Percentiles rank a stretch among this genome's conserved stretches.
These are phyloP conservation scores for Akanthomyces muscarius DNA, from an alignment of 2,329 filamentous ascomycete species.

Conservation along the genomic window DNA sequence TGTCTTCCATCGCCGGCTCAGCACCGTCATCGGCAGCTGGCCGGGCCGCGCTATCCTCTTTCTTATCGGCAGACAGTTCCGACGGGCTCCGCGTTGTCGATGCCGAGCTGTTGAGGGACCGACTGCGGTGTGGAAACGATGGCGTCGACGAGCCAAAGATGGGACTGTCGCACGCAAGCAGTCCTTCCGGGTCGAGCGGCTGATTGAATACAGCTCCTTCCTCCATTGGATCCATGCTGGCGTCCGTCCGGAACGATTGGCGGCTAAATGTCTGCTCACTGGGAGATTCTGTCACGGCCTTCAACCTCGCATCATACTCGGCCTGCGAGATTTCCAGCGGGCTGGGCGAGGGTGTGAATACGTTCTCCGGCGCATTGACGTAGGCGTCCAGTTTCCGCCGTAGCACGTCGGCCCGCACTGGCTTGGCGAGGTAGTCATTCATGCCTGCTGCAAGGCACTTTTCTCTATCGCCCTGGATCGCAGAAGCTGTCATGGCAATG, in stretches of 20 bases:
- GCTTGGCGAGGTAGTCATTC: constrained; percentile 96
- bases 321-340: constrained; percentile 19
- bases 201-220: constrained; percentile 32
- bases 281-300: background rate
- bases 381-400: constrained; percentile 73
- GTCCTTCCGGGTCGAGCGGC: constrained; percentile 25
- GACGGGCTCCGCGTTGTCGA: constrained; percentile 1
- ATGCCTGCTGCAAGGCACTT: constrained; percentile 95
- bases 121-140: constrained; percentile 4
- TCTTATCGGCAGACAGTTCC: background rate
- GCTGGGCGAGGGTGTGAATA: constrained; percentile 23
- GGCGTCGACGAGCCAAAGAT: constrained; percentile 8
- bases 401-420: constrained; percentile 82
- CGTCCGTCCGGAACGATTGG: constrained; percentile 18
- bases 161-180: constrained; percentile 12
- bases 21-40: background rate
- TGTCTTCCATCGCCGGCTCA: background rate
- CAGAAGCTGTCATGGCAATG: constrained; percentile 94
- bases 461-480: constrained; percentile 90
- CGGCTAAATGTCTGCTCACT: constrained; percentile 14
- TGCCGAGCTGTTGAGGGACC: background rate
- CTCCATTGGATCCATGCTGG: constrained; percentile 28
- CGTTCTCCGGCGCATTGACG: constrained; percentile 36
- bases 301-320: constrained; percentile 14
- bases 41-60: background rate